Percentiles rank a stretch among this genome's conserved stretches.
Evolutionary conservation across 2,329 filamentous ascomycete species (phyloP).

Genomic region (Ophiocordyceps australis): DNA sequence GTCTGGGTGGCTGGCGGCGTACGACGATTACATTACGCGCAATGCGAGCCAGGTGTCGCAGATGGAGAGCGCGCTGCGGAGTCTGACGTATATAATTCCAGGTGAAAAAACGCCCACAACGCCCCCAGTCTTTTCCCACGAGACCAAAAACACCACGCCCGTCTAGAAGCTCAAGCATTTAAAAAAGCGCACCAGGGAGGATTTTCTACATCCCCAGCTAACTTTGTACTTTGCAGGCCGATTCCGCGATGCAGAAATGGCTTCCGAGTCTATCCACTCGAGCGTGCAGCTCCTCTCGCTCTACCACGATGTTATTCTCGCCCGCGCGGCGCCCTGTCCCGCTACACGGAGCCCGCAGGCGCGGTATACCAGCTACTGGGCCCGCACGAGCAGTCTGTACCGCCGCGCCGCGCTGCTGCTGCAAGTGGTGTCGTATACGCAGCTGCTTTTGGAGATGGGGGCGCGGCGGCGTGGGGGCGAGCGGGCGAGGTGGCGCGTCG

Average conservation of each 20-base stretch:
- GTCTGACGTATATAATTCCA: conserved; percentile 89
- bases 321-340: conserved; percentile 38
- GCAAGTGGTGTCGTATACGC: conserved; percentile 85
- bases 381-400: conserved; percentile 49
- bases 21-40: conserved; percentile 83
- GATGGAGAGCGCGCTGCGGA: conserved; percentile 84
- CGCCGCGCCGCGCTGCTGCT: conserved; percentile 64
- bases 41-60: conserved; percentile 88
- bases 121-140: no score
- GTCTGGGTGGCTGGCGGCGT: conserved; percentile 50
- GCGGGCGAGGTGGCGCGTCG: conserved; percentile 65
- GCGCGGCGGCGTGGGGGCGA: conserved; percentile 73
- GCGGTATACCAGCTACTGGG: conserved; percentile 52
- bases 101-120: no score
- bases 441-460: conserved; percentile 94
- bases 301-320: conserved; percentile 80
- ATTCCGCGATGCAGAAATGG: conserved; percentile 83
- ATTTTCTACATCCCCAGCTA: no score
- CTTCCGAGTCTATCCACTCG: conserved; percentile 82
- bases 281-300: conserved; percentile 77
- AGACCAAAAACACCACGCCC: no score
- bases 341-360: conserved; percentile 36
- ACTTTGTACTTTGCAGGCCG: conserved; percentile 46
- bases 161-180: no score
- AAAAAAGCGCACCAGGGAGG: no score